Percentiles rank a stretch among this genome's conserved stretches.
phyloP scores from a whole-genome alignment of 306 rosid species.

The Prunus mira region DNA sequence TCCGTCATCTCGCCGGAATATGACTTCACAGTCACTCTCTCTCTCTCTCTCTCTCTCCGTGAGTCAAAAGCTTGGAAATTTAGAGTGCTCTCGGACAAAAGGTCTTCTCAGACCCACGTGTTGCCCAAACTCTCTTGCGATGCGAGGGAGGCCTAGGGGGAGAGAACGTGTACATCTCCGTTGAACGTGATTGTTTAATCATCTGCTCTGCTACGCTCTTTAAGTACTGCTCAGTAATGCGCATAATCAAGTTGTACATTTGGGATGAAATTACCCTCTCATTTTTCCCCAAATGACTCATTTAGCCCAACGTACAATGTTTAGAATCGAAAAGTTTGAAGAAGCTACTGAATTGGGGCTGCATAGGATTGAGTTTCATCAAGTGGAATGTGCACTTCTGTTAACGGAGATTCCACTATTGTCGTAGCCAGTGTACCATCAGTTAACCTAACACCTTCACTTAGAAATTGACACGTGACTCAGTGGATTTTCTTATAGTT shows the following conservation, averaged over 20 bases:
- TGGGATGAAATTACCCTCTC: not conserved
- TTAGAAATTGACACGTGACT: too few relatives aligned
- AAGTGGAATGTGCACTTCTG: not conserved
- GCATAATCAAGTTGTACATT: not conserved
- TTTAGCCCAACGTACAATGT: not conserved
- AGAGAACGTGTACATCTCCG: too few relatives aligned
- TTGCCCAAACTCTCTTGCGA: not conserved
- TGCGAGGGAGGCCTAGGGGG: not conserved
- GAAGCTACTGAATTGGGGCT: not conserved
- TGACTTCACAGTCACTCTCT: not conserved
- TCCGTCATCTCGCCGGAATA: conserved; percentile 42
- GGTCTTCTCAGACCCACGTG: conserved; percentile 27
- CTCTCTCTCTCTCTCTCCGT: conserved; percentile 1
- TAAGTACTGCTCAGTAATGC: not conserved
- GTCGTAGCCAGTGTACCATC: too few relatives aligned
- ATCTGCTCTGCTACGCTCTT: not conserved
- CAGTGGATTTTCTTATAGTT: too few relatives aligned
- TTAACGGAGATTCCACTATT: not conserved
- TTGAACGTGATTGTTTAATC: not conserved
- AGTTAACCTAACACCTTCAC: too few relatives aligned
- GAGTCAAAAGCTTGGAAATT: conserved; percentile 10
- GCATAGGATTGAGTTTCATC: not conserved
- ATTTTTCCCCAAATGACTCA: not conserved
- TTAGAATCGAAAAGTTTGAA: too few relatives aligned
- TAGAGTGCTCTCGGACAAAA: conserved; percentile 19